These are phyloP conservation scores for Colletotrichum musicola DNA, from an alignment of 2,329 filamentous ascomycete genomes.

Conservation along the genomic window DNA sequence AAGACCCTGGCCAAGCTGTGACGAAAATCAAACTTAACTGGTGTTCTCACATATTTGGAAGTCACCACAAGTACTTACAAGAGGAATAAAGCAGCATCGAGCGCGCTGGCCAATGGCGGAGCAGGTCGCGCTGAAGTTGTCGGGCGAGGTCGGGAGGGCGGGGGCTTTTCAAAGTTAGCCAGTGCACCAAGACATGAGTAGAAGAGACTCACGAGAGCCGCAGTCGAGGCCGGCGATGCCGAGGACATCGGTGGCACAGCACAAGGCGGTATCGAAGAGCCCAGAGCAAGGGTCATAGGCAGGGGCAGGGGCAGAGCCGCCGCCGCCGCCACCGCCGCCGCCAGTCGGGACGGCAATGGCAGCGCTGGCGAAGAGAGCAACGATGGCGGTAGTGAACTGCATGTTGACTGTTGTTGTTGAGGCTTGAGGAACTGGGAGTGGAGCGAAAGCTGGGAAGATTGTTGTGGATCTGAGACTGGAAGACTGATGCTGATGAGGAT, in stretches of 20 bases:
- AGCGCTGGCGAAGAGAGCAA: conserved; percentile 20
- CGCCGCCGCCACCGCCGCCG: conserved; percentile 1
- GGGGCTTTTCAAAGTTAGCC: conserved; percentile 42
- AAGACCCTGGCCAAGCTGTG: conserved; percentile 47
- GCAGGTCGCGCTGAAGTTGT: conserved; percentile 60
- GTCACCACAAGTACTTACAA: conserved; percentile 43
- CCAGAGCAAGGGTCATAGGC: conserved; percentile 56
- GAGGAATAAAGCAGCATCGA: conserved; percentile 69
- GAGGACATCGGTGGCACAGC: conserved; percentile 73
- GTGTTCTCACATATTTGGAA: too few relatives aligned
- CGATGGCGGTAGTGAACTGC: conserved; percentile 17
- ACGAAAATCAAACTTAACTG: too few relatives aligned
- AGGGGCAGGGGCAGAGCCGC: background rate
- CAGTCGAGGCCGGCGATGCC: conserved; percentile 70
- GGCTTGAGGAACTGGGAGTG: background rate
- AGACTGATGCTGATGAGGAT: conserved; percentile 2
- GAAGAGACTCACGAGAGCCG: conserved; percentile 46
- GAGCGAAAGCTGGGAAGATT: background rate
- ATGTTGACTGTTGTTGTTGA: conserved; percentile 11
- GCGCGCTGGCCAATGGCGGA: conserved; percentile 63
- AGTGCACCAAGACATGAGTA: too few relatives aligned
- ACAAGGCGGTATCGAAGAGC: conserved; percentile 61
- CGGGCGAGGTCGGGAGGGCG: conserved; percentile 51
- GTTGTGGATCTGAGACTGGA: background rate
- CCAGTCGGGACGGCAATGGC: conserved; percentile 18